A percentile compares a stretch with the other conserved stretches of the same genome.
phyloP scores from a whole-genome alignment of 768 basidiomycete genomes.

The Calocybe indica region DNA sequence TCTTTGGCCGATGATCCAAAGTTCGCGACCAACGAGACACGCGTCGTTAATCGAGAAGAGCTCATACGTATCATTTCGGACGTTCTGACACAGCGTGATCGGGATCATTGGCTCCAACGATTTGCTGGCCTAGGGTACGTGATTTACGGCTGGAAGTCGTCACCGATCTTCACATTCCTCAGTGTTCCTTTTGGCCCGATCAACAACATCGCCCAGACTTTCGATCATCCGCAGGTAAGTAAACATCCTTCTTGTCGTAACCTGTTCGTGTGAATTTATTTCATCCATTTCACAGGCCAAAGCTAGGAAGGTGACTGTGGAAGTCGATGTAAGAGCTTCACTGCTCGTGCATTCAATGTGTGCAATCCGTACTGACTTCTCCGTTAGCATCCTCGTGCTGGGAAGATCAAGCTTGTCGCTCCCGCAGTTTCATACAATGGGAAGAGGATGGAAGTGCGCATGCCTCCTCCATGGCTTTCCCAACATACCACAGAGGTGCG shows the following conservation, averaged over 20 bases:
- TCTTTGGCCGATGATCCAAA: constrained; percentile 53
- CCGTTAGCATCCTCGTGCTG: constrained; percentile 64
- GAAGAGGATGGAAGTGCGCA: constrained; percentile 62
- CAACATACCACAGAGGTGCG: constrained; percentile 75
- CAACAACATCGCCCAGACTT: constrained; percentile 86
- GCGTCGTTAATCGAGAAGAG: constrained; percentile 71
- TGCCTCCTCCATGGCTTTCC: constrained; percentile 84
- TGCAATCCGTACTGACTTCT: constrained; percentile 10
- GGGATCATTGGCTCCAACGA: constrained; percentile 69
- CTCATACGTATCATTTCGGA: constrained; percentile 65
- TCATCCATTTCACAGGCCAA: constrained; percentile 45
- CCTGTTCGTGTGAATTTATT: not conserved
- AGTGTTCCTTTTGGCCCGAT: constrained; percentile 88
- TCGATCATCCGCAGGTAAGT: constrained; percentile 70
- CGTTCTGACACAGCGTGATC: constrained; percentile 46
- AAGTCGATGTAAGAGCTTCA: constrained; percentile 61
- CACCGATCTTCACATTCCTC: not conserved
- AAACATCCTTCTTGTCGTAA: not conserved
- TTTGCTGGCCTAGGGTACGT: constrained; percentile 76
- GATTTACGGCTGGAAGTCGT: not conserved
- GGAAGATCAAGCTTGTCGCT: constrained; percentile 72
- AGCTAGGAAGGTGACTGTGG: constrained; percentile 68
- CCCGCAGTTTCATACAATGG: constrained; percentile 83
- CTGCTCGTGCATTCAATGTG: constrained; percentile 26
- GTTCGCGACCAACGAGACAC: constrained; percentile 68